Conservation (phyloP, 805 yeast species). For the Schizosaccharomyces lindneri region DNA sequence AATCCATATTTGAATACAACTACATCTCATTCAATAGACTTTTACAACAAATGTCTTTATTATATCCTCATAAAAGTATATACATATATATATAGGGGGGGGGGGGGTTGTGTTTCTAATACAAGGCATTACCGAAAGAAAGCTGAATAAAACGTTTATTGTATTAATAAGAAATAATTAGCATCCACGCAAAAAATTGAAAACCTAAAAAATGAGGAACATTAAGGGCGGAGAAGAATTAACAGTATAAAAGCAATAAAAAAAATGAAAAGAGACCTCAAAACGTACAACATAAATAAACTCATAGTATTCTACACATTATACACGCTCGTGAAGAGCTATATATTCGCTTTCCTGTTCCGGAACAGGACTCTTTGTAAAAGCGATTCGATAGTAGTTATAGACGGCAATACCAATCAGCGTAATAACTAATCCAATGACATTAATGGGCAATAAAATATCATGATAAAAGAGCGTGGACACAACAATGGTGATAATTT, state of each 20-base stretch:
- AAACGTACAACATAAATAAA: neutral
- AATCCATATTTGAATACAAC: too few relatives aligned
- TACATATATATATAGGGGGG: too few relatives aligned
- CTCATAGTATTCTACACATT: neutral
- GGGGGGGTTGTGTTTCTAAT: too few relatives aligned
- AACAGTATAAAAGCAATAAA: neutral
- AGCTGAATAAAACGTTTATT: too few relatives aligned
- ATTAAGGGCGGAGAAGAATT: too few relatives aligned
- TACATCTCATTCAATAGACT: too few relatives aligned
- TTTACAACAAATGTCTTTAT: too few relatives aligned
- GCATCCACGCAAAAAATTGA: too few relatives aligned
- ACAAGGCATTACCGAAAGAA: too few relatives aligned
- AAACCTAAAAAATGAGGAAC: too few relatives aligned
- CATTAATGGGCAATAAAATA: slow-evolving; percentile 36
- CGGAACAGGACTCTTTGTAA: neutral
- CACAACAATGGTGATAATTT: slow-evolving; percentile 52
- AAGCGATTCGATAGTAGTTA: slow-evolving; percentile 19
- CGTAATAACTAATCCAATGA: slow-evolving; percentile 50
- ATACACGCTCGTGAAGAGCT: neutral
- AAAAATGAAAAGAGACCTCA: neutral
- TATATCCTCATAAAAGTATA: too few relatives aligned
- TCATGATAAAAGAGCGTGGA: slow-evolving; percentile 57
- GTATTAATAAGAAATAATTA: too few relatives aligned
- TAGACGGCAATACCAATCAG: slow-evolving; percentile 62
- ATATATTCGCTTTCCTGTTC: neutral